phyloP scores from a whole-genome alignment of 2,329 filamentous ascomycete genomes.

The Conoideocrella luteorostrata region DNA sequence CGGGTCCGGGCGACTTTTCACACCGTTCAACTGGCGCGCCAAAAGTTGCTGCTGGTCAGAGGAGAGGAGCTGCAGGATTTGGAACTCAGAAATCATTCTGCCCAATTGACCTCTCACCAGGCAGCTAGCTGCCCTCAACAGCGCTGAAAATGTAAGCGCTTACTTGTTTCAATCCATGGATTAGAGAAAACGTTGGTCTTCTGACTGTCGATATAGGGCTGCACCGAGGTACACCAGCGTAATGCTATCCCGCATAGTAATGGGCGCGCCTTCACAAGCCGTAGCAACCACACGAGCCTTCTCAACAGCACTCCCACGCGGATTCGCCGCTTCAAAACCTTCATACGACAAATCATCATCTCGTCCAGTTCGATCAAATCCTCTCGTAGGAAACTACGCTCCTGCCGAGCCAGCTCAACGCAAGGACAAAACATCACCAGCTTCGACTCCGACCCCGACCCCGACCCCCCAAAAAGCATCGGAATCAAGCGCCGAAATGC shows the following conservation, averaged over 20 bases:
- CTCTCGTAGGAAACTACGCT: conserved; percentile 23
- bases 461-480: not conserved
- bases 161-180: not conserved
- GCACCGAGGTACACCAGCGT: conserved; percentile 21
- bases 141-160: conserved; percentile 15
- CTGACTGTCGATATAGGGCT: conserved; percentile 16
- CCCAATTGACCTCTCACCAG: not conserved
- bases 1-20: conserved; percentile 13
- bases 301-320: conserved; percentile 25
- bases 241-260: conserved; percentile 23
- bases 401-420: conserved; percentile 12
- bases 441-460: conserved; percentile 1
- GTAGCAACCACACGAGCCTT: conserved; percentile 20
- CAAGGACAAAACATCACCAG: conserved; percentile 6
- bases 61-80: too few species aligned
- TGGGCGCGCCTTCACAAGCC: conserved; percentile 14
- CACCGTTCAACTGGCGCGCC: not conserved
- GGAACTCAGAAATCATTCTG: not conserved
- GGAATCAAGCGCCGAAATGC: not conserved
- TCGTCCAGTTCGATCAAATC: conserved; percentile 18
- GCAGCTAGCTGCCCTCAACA: not conserved
- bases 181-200: not conserved
- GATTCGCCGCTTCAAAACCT: conserved; percentile 12
- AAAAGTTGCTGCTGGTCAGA: too few species aligned
- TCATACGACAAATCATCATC: conserved; percentile 5